A percentile compares a stretch with the other conserved stretches of the same genome.
Conservation (phyloP, 805 yeast genomes). For the Alloascoidea africana region DNA sequence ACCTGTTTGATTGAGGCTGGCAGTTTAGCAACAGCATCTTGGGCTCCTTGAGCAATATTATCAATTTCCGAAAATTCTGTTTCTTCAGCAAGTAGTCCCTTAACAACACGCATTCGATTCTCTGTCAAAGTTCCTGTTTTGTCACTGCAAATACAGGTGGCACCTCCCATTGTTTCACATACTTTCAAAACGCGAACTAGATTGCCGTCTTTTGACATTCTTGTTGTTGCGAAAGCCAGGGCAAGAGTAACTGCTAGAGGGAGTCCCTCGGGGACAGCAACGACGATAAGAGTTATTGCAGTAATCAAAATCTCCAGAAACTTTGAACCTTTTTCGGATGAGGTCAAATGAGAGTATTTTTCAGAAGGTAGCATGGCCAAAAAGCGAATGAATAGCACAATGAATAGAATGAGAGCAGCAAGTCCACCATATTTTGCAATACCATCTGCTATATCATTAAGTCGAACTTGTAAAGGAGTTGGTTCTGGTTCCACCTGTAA, state of each 20-base stretch:
- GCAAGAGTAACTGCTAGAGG: conserved; percentile 96
- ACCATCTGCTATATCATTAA: conserved; percentile 75
- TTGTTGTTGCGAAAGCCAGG: conserved; percentile 91
- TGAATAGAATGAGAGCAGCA: conserved; percentile 70
- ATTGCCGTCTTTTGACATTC: conserved; percentile 95
- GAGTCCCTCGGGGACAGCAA: conserved; percentile 98
- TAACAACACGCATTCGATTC: conserved; percentile 82
- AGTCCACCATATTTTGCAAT: conserved; percentile 89
- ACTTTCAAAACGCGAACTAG: conserved; percentile 82
- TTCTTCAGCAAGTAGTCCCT: conserved; percentile 45
- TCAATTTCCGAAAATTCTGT: no score
- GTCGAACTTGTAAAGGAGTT: conserved; percentile 80
- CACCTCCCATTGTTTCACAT: conserved; percentile 99
- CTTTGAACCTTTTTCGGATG: conserved; percentile 70
- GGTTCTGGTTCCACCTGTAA: conserved; percentile 60
- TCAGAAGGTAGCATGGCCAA: conserved; percentile 44
- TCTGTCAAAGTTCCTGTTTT: conserved; percentile 96
- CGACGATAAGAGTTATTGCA: conserved; percentile 85
- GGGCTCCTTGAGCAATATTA: no score
- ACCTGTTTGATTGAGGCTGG: conserved; percentile 8
- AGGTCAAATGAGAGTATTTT: conserved; percentile 24
- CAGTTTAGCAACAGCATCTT: conserved; percentile 5
- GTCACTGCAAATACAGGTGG: conserved; percentile 93
- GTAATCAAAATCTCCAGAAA: conserved; percentile 81
- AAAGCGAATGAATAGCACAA: conserved; percentile 67